Conservation (phyloP, 768 basidiomycete genomes). For the Auricularia auricula-judae region DNA sequence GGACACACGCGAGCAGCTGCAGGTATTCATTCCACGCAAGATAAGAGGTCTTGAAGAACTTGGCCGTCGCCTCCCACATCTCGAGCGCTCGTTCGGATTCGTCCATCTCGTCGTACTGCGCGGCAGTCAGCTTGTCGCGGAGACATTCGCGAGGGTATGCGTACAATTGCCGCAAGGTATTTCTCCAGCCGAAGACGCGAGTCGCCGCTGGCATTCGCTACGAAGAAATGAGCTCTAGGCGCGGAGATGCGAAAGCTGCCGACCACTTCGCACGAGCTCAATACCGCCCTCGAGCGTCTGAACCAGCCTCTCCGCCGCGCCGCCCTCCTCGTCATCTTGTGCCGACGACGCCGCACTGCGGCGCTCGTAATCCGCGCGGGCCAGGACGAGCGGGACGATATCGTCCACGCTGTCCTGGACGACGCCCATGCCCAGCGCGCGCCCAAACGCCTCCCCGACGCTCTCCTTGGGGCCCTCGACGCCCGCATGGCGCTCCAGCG, state of each 20-base stretch:
- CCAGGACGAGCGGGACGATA: slow-evolving; percentile 49
- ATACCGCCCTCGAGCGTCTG: slow-evolving; percentile 54
- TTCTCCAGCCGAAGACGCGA: slow-evolving; percentile 72
- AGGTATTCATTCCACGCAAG: slow-evolving; percentile 66
- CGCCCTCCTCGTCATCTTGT: slow-evolving; percentile 32
- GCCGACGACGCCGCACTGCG: slow-evolving; percentile 32
- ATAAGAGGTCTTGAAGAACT: slow-evolving; percentile 61
- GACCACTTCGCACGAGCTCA: slow-evolving; percentile 48
- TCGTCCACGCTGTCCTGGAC: slow-evolving; percentile 53
- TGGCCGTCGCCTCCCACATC: slow-evolving; percentile 56
- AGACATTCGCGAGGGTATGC: slow-evolving; percentile 13
- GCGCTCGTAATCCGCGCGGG: slow-evolving; percentile 54
- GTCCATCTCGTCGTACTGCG: slow-evolving; percentile 43
- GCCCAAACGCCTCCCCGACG: slow-evolving; percentile 41
- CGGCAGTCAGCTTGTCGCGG: slow-evolving; percentile 24
- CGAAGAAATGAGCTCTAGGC: not conserved
- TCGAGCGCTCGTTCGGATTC: slow-evolving; percentile 7
- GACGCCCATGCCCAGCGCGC: slow-evolving; percentile 43
- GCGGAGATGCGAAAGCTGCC: slow-evolving; percentile 1
- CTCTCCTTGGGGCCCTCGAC: slow-evolving; percentile 1
- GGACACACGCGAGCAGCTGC: slow-evolving; percentile 57
- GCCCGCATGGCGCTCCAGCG: not conserved
- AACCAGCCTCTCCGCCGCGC: slow-evolving; percentile 41
- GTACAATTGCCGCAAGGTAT: slow-evolving; percentile 63
- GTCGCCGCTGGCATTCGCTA: slow-evolving; percentile 62